These are phyloP conservation scores for Cordyceps cicadae DNA, from an alignment of 2,329 filamentous ascomycete genomes.

Conservation along the genomic window DNA sequence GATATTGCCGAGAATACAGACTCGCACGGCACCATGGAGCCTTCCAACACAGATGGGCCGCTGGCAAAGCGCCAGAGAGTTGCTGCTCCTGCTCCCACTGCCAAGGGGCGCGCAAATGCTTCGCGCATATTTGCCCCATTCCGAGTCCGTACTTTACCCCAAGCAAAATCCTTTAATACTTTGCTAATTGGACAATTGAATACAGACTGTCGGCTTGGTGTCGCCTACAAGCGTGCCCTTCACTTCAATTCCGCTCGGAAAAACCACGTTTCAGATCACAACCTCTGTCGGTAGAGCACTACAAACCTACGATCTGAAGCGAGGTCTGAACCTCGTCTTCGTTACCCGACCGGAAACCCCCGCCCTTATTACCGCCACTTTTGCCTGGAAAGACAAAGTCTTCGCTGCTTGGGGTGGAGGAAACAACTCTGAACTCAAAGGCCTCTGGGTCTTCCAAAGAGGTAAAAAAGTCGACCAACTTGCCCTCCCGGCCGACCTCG, in stretches of 20 bases:
- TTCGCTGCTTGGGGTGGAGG: slow-evolving; percentile 81
- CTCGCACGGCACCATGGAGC: slow-evolving; percentile 38
- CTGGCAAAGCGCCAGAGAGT: slow-evolving; percentile 71
- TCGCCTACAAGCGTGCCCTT: slow-evolving; percentile 88
- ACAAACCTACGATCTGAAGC: slow-evolving; percentile 91
- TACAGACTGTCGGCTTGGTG: slow-evolving; percentile 81
- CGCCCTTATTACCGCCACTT: slow-evolving; percentile 73
- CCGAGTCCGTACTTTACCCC: slow-evolving; percentile 52
- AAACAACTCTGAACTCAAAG: slow-evolving; percentile 44
- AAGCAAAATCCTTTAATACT: not conserved
- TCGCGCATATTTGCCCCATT: slow-evolving; percentile 91
- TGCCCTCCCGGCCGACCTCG: slow-evolving; percentile 53
- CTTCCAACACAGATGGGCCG: slow-evolving; percentile 51
- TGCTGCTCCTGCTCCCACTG: slow-evolving; percentile 29
- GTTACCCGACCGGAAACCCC: slow-evolving; percentile 87
- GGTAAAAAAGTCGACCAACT: slow-evolving; percentile 78
- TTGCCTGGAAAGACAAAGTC: slow-evolving; percentile 77
- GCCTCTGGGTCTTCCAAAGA: slow-evolving; percentile 86
- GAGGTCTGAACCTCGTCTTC: slow-evolving; percentile 86
- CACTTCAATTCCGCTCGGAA: slow-evolving; percentile 78
- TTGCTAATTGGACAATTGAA: slow-evolving; percentile 3
- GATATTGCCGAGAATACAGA: slow-evolving; percentile 3
- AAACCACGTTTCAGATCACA: slow-evolving; percentile 94
- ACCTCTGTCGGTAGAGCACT: slow-evolving; percentile 85
- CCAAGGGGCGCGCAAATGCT: slow-evolving; percentile 35